phyloP scores from a whole-genome alignment of 2,329 filamentous ascomycete genomes.

The Trichoderma koningiopsis region DNA sequence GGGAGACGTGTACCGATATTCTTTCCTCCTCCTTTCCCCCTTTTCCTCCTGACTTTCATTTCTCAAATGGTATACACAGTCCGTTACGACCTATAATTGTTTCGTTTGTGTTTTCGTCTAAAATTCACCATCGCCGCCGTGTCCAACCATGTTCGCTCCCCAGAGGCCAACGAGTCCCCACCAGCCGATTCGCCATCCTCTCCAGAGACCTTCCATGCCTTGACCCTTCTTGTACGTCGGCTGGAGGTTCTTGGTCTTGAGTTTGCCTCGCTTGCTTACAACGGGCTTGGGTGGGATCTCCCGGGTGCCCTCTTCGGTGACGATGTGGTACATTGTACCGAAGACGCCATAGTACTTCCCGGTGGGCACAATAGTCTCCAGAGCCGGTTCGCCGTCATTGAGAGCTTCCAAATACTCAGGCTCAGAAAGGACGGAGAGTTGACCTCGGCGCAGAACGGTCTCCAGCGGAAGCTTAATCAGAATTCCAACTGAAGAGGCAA shows the following conservation, averaged over 20 bases:
- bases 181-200: constrained; percentile 77
- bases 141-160: constrained; percentile 66
- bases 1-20: constrained; percentile 1
- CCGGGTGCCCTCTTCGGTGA: constrained; percentile 75
- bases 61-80: constrained; percentile 28
- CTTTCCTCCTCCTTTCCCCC: background rate
- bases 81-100: background rate
- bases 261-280: constrained; percentile 38
- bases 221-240: constrained; percentile 60
- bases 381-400: constrained; percentile 43
- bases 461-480: constrained; percentile 88
- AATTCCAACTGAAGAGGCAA: constrained; percentile 76
- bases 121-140: constrained; percentile 63
- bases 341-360: constrained; percentile 83
- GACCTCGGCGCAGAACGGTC: constrained; percentile 85
- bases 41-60: constrained; percentile 29
- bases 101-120: constrained; percentile 35
- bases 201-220: constrained; percentile 67
- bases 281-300: constrained; percentile 44
- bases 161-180: constrained; percentile 76
- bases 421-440: constrained; percentile 70
- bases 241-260: constrained; percentile 36
- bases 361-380: constrained; percentile 77
- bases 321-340: constrained; percentile 89
- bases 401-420: constrained; percentile 55